phyloP scores from a whole-genome alignment of 129 eudicot species.

The Arctium minus region DNA sequence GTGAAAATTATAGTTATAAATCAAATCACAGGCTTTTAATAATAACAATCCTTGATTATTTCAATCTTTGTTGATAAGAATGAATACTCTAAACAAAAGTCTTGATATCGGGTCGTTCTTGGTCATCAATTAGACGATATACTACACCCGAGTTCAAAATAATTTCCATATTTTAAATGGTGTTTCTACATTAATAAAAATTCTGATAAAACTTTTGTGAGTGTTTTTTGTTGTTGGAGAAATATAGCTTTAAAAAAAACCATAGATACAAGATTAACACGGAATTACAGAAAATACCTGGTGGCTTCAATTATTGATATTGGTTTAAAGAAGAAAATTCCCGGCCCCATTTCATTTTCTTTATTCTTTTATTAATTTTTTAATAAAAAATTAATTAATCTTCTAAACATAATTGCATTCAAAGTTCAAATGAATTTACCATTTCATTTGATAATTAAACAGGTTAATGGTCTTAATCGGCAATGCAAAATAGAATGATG shows the following conservation, averaged over 20 bases:
- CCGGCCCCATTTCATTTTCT: background rate
- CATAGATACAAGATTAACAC: constrained; percentile 25
- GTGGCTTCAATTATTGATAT: constrained; percentile 27
- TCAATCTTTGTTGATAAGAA: background rate
- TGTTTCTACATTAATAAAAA: background rate
- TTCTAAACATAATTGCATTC: background rate
- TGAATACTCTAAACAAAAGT: background rate
- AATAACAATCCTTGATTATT: too few species aligned
- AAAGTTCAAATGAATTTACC: background rate
- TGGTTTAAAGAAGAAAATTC: background rate
- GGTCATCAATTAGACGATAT: background rate
- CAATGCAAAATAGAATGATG: background rate
- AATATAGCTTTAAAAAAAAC: background rate
- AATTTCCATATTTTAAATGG: background rate
- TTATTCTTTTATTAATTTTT: background rate
- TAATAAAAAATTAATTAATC: background rate
- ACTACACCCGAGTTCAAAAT: background rate
- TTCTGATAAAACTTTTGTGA: background rate
- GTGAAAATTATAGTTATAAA: too few species aligned
- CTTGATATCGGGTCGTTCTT: background rate
- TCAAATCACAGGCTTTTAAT: background rate
- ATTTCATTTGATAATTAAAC: background rate
- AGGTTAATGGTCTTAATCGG: background rate
- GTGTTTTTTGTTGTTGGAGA: background rate
- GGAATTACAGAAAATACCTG: constrained; percentile 24